A percentile compares a stretch with the other conserved stretches of the same genome.
These are phyloP conservation scores for Volvox carteri DNA, from an alignment of 163 green algal genomes.

Conservation along the genomic window DNA sequence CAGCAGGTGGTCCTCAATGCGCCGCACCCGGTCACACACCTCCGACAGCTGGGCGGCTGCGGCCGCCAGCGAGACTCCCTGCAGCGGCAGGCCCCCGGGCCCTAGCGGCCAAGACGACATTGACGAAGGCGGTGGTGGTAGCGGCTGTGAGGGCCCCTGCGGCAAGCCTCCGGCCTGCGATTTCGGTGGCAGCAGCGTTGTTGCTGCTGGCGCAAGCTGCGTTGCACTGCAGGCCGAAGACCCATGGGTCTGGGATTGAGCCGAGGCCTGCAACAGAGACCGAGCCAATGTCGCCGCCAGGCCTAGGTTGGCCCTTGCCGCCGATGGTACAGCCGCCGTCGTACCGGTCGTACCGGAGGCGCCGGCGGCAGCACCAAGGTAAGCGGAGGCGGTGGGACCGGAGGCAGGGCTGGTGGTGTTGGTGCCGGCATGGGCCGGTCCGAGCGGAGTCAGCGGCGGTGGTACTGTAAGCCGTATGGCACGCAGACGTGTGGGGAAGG, in stretches of 20 bases:
- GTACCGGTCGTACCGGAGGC: neutral
- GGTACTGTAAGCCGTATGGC: too few species aligned
- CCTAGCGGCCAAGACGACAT: neutral
- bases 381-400: neutral
- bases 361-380: too few species aligned
- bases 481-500: too few species aligned
- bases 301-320: constrained; percentile 19
- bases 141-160: neutral
- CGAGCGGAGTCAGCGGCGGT: too few species aligned
- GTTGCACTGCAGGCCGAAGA: too few species aligned
- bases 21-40: constrained; percentile 5
- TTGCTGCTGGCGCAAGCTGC: too few species aligned
- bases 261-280: neutral
- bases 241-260: neutral
- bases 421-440: neutral
- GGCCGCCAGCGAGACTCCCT: neutral
- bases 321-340: neutral
- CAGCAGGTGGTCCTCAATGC: constrained; percentile 27
- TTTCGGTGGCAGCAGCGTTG: neutral
- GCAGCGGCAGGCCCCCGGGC: neutral
- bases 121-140: neutral
- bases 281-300: constrained; percentile 27
- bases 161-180: too few species aligned
- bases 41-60: neutral
- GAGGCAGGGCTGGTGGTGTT: neutral